Percentiles rank a stretch among this genome's conserved stretches.
phyloP scores from a whole-genome alignment of 257 asterid species.

The Marsdenia floribunda region DNA sequence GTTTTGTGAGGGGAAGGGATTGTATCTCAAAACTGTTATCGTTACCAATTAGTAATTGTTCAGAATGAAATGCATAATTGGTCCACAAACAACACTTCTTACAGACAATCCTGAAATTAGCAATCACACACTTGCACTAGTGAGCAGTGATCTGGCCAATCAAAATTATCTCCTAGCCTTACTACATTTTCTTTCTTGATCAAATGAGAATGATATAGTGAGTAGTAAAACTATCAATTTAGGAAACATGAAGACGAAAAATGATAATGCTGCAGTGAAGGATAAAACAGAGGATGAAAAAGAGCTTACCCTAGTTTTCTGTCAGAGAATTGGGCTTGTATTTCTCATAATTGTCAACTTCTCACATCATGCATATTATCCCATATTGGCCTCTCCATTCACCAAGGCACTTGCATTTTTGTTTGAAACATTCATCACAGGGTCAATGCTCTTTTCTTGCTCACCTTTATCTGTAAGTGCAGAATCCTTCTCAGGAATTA shows the following conservation, averaged over 20 bases:
- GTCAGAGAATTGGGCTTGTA: neutral
- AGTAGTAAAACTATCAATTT: neutral
- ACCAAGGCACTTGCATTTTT: slow-evolving; percentile 41
- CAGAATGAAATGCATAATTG: neutral
- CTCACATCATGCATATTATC: slow-evolving; percentile 20
- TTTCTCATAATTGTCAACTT: neutral
- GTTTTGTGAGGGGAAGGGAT: neutral
- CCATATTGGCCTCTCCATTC: slow-evolving; percentile 73
- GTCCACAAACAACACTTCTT: neutral
- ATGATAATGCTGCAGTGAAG: neutral
- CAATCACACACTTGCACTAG: neutral
- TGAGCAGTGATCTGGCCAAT: neutral
- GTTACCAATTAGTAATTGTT: neutral
- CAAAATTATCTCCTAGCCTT: neutral
- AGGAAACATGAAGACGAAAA: neutral
- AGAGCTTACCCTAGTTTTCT: slow-evolving; percentile 2
- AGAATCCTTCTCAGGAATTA: slow-evolving; percentile 39
- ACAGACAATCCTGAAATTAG: neutral
- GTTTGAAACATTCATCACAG: slow-evolving; percentile 31
- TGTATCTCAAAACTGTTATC: too few relatives aligned
- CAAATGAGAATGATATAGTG: neutral
- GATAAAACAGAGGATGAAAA: neutral
- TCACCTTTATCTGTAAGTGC: slow-evolving; percentile 31
- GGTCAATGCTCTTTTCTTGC: slow-evolving; percentile 34
- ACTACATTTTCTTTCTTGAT: neutral